These are phyloP conservation scores for Hura crepitans DNA, from an alignment of 441 rosid genomes.

Conservation along the genomic window DNA sequence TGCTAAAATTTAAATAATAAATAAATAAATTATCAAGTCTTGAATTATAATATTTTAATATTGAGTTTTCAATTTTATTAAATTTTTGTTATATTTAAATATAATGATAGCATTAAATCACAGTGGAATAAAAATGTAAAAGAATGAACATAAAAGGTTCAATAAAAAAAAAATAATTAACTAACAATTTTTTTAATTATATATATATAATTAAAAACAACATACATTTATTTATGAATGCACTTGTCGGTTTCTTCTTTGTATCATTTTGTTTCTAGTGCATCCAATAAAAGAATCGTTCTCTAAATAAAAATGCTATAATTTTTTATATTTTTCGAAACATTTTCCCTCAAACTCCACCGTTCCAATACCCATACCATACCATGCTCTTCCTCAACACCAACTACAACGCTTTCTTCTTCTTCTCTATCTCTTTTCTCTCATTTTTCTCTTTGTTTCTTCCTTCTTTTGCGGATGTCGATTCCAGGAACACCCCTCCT, in stretches of 20 bases:
- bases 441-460: background rate
- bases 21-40: background rate
- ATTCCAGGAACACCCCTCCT: slow-evolving; percentile 8
- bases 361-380: background rate
- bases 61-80: background rate
- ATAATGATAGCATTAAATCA: background rate
- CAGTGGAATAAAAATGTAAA: background rate
- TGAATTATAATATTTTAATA: background rate
- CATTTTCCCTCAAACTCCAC: background rate
- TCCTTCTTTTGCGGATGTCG: slow-evolving; percentile 15
- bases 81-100: slow-evolving; percentile 4
- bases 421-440: slow-evolving; percentile 5
- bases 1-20: no score
- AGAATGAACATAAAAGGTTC: no score
- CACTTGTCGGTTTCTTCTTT: background rate
- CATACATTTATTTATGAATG: background rate
- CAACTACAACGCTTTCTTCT: background rate
- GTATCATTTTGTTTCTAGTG: no score
- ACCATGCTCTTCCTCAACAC: background rate
- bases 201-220: no score
- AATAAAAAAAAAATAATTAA: no score
- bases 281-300: no score
- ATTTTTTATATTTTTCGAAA: no score
- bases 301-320: no score
- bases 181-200: no score